Base-by-base conservation (phyloP, 2,329 filamentous ascomycete genomes). In the Thelonectria blattea region DNA sequence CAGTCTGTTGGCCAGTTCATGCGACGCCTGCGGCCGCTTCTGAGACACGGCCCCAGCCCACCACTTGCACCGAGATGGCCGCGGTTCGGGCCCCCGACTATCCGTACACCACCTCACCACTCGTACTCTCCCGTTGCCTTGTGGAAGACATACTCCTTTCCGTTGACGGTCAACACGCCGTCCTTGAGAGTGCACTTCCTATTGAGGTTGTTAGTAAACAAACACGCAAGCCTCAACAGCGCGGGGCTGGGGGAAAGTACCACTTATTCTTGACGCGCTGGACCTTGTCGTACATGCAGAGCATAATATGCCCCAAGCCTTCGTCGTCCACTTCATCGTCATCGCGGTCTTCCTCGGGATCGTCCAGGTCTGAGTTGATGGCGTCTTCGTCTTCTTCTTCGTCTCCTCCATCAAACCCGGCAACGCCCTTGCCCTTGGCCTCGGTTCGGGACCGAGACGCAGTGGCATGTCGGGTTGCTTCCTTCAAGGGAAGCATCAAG, bases 221-320 rank as follows among this genome's bases (percentile, higher is more conserved):
- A 62, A 56, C 27, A 41, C 41, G 22, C 12, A 27, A 8, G n/a
- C 22, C 27, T 30, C 15, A 14, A n/a, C 20, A 12, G 48, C 15
- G 22, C 18, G 17, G 20, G 11, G 52, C 10, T n/a, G 12, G 43
- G 63, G 8, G 24, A 42, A 78, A 83, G 52, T 75, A 88, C 91
- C 91, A 95, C 86, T 95, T 99, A 81, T 98, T 99, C 88, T 99
- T 99, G 72, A 98, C 95, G 49, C 95, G 86, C 79, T 98, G 94
- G 10, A 99, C 95, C 81, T 99, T 99, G 81, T 99, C 95, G 75
- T 99, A 99, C 75, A 96, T 97, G 81, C 95, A 99, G 42, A 99
- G 88, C 91, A 99, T 98, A 74, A 96, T 93, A 69, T 96, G 91
- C 1, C 90, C 89, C 66, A 91, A 86, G 37, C 88, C 86, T 45